These are phyloP conservation scores for grape (Vitis vinifera) DNA, from an alignment of 164 flowering plant species.

Conservation along the genomic window DNA sequence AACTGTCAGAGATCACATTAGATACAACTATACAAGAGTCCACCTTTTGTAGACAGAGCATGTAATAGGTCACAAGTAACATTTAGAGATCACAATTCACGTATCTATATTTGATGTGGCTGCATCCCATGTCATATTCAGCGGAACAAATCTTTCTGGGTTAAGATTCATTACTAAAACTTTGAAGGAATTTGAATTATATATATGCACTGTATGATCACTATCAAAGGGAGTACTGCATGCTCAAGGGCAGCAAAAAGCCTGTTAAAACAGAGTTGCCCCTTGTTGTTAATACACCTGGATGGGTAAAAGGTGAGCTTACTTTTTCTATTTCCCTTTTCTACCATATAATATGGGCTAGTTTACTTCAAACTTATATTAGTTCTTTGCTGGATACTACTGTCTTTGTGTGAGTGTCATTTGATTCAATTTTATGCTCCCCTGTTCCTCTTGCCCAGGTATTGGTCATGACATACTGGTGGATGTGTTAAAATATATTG, in stretches of 20 bases:
- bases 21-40: not conserved
- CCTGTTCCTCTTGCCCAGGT: constrained; percentile 32
- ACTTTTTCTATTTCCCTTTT: not conserved
- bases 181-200: not conserved
- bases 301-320: constrained; percentile 90
- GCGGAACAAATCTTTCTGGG: no score
- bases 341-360: not conserved
- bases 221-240: constrained; percentile 42
- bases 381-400: not conserved
- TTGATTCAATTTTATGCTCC: not conserved
- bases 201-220: constrained; percentile 63
- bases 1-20: constrained; percentile 2
- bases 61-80: no score
- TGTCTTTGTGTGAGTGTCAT: constrained; percentile 1
- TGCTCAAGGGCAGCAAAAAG: constrained; percentile 22
- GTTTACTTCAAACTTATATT: not conserved
- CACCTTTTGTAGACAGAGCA: no score
- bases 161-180: no score
- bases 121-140: not conserved
- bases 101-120: not conserved
- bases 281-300: constrained; percentile 86
- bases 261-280: constrained; percentile 49
- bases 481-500: no score
- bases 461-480: no score
- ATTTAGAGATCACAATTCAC: no score